Conservation (phyloP, 2,329 filamentous ascomycete genomes). For the Fulvia fulva region DNA sequence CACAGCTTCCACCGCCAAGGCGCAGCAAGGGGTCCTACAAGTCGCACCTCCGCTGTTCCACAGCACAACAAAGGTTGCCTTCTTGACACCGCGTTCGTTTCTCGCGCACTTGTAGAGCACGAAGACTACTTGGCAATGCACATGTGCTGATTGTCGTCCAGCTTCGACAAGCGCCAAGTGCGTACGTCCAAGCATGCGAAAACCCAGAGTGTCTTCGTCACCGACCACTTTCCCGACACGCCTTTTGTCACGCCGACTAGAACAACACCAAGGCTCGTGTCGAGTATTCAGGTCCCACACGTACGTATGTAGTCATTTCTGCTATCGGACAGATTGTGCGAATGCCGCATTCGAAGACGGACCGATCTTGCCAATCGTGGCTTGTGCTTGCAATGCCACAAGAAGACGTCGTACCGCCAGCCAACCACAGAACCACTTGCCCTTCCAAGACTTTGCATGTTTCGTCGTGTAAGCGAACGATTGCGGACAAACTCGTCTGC, state of each 20-base stretch:
- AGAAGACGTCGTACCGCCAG: background rate
- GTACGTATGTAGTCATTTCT: background rate
- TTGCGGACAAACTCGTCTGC: background rate
- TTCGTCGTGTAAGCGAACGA: background rate
- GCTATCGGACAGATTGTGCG: background rate
- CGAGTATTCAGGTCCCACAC: background rate
- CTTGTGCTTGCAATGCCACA: background rate
- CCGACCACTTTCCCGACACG: background rate
- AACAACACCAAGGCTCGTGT: background rate
- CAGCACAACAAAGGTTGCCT: background rate
- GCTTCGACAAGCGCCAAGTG: background rate
- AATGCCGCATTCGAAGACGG: background rate
- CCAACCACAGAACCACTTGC: background rate
- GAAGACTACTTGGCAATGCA: background rate
- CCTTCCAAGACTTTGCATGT: background rate
- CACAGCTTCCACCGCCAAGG: background rate
- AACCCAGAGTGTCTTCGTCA: background rate
- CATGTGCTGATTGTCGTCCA: background rate
- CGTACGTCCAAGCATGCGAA: background rate
- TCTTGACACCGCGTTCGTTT: background rate
- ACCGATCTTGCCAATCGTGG: background rate
- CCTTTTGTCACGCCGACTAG: background rate
- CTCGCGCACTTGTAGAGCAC: background rate
- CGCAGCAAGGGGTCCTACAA: background rate
- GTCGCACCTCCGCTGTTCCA: background rate